Evolutionary conservation across 1,284 basidiomycete genomes (phyloP), one percentile per base, ranked within the genome.

Genomic region (Austropuccinia psidii): DNA sequence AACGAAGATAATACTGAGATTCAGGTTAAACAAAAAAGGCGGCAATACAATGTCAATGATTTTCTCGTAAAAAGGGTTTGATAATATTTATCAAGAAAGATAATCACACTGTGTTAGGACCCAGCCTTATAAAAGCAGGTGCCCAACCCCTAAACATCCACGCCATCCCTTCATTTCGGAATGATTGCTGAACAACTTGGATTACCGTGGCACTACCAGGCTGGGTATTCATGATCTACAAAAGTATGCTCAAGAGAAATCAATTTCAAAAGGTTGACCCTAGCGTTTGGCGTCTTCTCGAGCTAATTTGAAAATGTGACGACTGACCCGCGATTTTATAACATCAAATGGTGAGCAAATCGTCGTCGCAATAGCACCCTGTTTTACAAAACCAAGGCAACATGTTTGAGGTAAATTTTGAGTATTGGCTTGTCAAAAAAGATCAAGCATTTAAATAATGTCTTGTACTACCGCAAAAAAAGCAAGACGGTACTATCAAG

Each of bases 331-430:
- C 31, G 86, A 86, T 84, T 94, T 94, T 76, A 95, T 83, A 31
- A 94, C 92, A 79, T 95, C 92, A 15, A 91, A 91, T 0, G 92
- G 92, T 0, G 91, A 92, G 81, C 92, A 94, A n/a, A 95, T 87
- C 0, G 92, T 74, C 54, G 69, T 73, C 24, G 67, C 69, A 50
- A 58, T 55, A 52, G 57, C 64, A 35, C 67, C 50, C 49, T 67
- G 29, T 29, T 35, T 2, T 75, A 76, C 27, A 1, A 50, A 0
- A 45, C 39, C 31, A 49, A 45, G 43, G 57, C 27, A 33, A 27
- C 21, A 31, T 33, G 17, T 13, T 31, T 75, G 33, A 50, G 80
- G 79, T 66, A 15, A 75, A 31, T 29, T 69, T 73, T 50, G 61
- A 47, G 41, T 61, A 33, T 70, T 45, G 3, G 8, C 24, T 31